These are phyloP conservation scores for Alternaria hordeiaustralica DNA, from an alignment of 2,329 filamentous ascomycete genomes.

Conservation along the genomic window DNA sequence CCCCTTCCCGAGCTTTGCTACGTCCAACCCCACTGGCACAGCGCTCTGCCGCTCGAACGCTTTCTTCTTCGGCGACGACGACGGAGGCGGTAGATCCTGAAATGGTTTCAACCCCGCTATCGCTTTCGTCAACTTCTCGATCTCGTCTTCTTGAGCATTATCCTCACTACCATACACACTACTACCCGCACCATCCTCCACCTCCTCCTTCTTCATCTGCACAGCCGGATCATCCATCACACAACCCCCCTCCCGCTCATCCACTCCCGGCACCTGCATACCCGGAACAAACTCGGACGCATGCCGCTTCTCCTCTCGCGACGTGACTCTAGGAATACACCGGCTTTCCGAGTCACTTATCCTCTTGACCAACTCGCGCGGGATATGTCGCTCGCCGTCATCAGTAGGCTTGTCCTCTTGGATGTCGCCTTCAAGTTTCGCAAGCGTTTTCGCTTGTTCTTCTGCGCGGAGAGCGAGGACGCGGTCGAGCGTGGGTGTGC, in stretches of 20 bases:
- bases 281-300: neutral
- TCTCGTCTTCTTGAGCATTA: neutral
- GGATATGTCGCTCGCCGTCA: neutral
- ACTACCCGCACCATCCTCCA: neutral
- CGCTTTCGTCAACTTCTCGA: neutral
- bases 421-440: neutral
- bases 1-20: neutral
- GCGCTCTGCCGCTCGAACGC: slow-evolving; percentile 3
- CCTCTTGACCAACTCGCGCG: neutral
- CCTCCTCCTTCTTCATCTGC: rapidly evolving
- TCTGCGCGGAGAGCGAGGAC: neutral
- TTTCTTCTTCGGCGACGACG: neutral
- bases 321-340: neutral
- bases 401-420: rapidly evolving
- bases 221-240: rapidly evolving
- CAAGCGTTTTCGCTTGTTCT: slow-evolving; percentile 4
- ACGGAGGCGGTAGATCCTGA: neutral
- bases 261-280: rapidly evolving
- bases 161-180: neutral
- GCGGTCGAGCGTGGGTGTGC: neutral
- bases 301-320: neutral
- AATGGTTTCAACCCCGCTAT: neutral
- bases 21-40: slow-evolving; percentile 1
- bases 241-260: neutral
- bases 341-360: neutral